Evolutionary conservation across 2,329 filamentous ascomycete species (phyloP).

Genomic region (Colletotrichum nymphaeae): DNA sequence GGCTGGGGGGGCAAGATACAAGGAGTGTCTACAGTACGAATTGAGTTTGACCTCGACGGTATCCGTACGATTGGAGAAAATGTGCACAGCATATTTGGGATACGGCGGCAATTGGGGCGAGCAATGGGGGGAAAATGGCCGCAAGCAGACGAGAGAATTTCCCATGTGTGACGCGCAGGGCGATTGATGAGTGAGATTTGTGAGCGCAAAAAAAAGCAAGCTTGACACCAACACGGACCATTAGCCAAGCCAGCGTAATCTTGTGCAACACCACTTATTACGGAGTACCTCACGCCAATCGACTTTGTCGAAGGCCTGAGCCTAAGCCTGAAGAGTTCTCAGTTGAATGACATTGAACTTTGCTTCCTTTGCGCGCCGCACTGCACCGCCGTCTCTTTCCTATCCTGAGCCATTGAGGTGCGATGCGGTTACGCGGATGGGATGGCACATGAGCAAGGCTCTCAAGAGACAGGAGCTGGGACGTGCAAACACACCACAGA

Average conservation of each 20-base stretch:
- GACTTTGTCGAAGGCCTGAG: background rate
- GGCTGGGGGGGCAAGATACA: slow-evolving; percentile 14
- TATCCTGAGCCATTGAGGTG: background rate
- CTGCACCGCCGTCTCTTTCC: background rate
- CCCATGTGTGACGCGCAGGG: background rate
- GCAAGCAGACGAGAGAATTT: slow-evolving; percentile 4
- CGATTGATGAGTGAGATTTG: background rate
- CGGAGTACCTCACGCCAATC: no score
- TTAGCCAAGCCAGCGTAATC: background rate
- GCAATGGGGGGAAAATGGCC: background rate
- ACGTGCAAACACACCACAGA: slow-evolving; percentile 20
- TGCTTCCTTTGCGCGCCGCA: background rate
- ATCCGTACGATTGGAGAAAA: background rate
- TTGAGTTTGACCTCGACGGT: background rate
- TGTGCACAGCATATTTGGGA: background rate
- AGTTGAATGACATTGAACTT: background rate
- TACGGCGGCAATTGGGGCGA: slow-evolving; percentile 11
- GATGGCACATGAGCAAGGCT: slow-evolving; percentile 33
- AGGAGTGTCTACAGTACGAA: slow-evolving; percentile 13
- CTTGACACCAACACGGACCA: slow-evolving; percentile 9
- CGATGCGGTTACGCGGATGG: slow-evolving; percentile 15
- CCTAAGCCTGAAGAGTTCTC: background rate
- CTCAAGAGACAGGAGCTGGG: background rate
- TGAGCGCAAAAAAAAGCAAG: background rate
- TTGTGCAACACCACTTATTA: background rate